Percentiles rank a stretch among this genome's conserved stretches.
Conservation (phyloP, 2,329 filamentous ascomycete species). For the Aspergillus unguis region DNA sequence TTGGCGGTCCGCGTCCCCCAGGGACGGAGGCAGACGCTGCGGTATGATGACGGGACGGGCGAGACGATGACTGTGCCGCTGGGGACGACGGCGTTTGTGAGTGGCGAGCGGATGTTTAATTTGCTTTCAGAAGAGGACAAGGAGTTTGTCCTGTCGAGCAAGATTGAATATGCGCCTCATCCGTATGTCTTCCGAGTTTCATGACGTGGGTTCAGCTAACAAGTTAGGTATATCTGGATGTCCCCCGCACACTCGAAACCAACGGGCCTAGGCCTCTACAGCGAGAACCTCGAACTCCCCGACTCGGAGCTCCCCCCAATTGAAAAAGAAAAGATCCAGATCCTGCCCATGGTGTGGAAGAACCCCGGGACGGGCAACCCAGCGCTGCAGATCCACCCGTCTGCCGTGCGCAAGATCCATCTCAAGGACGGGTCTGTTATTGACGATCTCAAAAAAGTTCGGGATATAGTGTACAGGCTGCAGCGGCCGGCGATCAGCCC, state of each 20-base stretch:
- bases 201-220: background rate
- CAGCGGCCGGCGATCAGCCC: slow-evolving; percentile 72
- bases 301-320: slow-evolving; percentile 60
- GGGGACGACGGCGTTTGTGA: slow-evolving; percentile 73
- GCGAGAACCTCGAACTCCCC: slow-evolving; percentile 62
- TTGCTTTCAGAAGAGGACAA: slow-evolving; percentile 63
- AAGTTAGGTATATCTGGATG: slow-evolving; percentile 68
- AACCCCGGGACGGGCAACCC: slow-evolving; percentile 68
- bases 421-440: slow-evolving; percentile 63
- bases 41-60: slow-evolving; percentile 69
- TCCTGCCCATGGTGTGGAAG: slow-evolving; percentile 73
- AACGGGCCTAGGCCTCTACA: slow-evolving; percentile 68
- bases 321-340: slow-evolving; percentile 64
- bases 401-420: slow-evolving; percentile 67
- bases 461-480: slow-evolving; percentile 67
- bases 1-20: slow-evolving; percentile 70
- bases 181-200: slow-evolving; percentile 46
- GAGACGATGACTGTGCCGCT: slow-evolving; percentile 67
- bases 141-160: slow-evolving; percentile 63
- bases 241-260: slow-evolving; percentile 62
- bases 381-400: slow-evolving; percentile 71
- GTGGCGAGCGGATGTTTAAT: slow-evolving; percentile 68
- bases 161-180: slow-evolving; percentile 72
- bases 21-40: slow-evolving; percentile 62
- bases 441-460: slow-evolving; percentile 64